phyloP scores from a whole-genome alignment of 805 yeast species.

The Starmera amethionina region DNA sequence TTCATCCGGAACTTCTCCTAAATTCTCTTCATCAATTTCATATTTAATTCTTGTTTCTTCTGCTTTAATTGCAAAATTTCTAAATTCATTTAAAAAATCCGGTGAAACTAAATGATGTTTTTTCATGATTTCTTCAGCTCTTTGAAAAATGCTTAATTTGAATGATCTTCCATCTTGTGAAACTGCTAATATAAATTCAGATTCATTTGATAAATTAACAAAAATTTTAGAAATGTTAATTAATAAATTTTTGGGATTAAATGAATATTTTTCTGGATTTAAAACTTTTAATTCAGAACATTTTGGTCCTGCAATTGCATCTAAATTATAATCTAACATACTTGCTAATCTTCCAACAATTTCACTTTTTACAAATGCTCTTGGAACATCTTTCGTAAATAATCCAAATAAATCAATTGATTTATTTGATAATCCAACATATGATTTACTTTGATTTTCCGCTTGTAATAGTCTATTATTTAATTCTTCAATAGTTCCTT shows the following conservation, averaged over 20 bases:
- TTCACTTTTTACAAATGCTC: slow-evolving; percentile 78
- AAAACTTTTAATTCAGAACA: slow-evolving; percentile 81
- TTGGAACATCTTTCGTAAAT: slow-evolving; percentile 80
- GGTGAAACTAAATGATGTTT: slow-evolving; percentile 45
- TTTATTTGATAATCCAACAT: slow-evolving; percentile 74
- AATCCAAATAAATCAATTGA: slow-evolving; percentile 70
- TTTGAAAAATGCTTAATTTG: slow-evolving; percentile 48
- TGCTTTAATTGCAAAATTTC: slow-evolving; percentile 55
- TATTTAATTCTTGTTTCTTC: slow-evolving; percentile 48
- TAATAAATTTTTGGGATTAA: slow-evolving; percentile 69
- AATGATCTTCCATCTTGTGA: slow-evolving; percentile 92
- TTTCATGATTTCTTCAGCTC: slow-evolving; percentile 60
- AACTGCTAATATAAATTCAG: slow-evolving; percentile 65
- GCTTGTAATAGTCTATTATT: slow-evolving; percentile 45
- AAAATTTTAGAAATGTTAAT: slow-evolving; percentile 66
- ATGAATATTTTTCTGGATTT: slow-evolving; percentile 73
- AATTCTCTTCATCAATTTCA: slow-evolving; percentile 76
- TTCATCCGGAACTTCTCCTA: slow-evolving; percentile 95
- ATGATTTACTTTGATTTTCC: slow-evolving; percentile 71
- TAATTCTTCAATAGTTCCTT: slow-evolving; percentile 56
- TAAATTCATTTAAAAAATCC: slow-evolving; percentile 40
- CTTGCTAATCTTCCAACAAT: slow-evolving; percentile 91
- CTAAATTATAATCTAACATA: slow-evolving; percentile 88
- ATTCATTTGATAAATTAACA: slow-evolving; percentile 56
- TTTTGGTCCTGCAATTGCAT: slow-evolving; percentile 91